phyloP scores from a whole-genome alignment of 208 protist species.

The Polymyxa betae region DNA sequence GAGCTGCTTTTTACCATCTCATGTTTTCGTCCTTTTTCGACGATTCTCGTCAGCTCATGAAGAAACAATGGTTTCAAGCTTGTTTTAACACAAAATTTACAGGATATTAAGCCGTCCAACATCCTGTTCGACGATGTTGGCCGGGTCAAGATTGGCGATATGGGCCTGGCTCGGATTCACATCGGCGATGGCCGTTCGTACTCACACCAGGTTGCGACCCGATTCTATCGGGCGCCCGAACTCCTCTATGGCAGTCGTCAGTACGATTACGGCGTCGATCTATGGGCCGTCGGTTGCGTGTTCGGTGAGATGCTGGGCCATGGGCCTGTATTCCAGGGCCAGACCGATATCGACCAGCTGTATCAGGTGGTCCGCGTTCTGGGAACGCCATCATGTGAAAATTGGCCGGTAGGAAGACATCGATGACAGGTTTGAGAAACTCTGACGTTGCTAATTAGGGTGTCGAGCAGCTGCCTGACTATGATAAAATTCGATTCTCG shows the following conservation, averaged over 20 bases:
- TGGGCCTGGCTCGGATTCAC: conserved; percentile 70
- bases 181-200: background rate
- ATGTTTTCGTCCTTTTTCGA: background rate
- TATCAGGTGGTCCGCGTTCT: conserved; percentile 59
- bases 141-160: conserved; percentile 70
- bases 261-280: conserved; percentile 82
- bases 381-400: conserved; percentile 63
- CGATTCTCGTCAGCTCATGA: too few species aligned
- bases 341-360: conserved; percentile 60
- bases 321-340: conserved; percentile 57
- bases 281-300: conserved; percentile 86
- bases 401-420: conserved; percentile 59
- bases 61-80: too few species aligned
- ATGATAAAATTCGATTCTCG: conserved; percentile 53
- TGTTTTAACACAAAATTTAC: too few species aligned
- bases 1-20: background rate
- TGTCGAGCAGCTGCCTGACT: conserved; percentile 40
- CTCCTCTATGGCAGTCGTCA: conserved; percentile 77
- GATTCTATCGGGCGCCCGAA: conserved; percentile 86
- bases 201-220: conserved; percentile 82
- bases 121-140: conserved; percentile 65
- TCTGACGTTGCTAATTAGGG: background rate
- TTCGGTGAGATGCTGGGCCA: conserved; percentile 80
- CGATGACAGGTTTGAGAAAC: background rate
- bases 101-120: conserved; percentile 70